Evolutionary conservation across 176 grass and related monocot genomes (phyloP).

Genomic region (Eragrostis curvula): DNA sequence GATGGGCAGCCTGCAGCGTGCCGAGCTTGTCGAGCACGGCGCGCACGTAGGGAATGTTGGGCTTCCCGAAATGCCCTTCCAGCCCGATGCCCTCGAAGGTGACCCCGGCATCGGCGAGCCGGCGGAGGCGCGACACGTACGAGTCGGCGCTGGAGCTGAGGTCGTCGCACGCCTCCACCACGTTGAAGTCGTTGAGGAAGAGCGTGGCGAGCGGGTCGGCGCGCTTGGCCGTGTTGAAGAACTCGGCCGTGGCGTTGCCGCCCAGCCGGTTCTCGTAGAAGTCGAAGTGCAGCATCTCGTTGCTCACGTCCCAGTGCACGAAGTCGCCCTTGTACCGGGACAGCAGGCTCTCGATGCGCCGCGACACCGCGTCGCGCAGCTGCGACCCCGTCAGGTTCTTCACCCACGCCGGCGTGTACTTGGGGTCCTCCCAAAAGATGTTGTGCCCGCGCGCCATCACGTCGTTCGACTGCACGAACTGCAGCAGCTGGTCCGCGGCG

Average conservation of each 20-base stretch:
- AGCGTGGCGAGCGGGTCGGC: conserved; percentile 83
- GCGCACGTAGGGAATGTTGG: conserved; percentile 78
- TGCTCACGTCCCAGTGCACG: conserved; percentile 96
- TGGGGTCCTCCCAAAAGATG: conserved; percentile 96
- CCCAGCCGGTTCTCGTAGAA: conserved; percentile 88
- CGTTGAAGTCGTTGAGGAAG: conserved; percentile 96
- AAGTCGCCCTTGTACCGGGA: conserved; percentile 84
- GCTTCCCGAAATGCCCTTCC: conserved; percentile 73
- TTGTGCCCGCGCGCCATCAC: conserved; percentile 82
- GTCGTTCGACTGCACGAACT: conserved; percentile 60
- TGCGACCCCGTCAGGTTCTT: conserved; percentile 63
- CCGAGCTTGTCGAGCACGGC: conserved; percentile 89
- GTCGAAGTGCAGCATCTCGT: conserved; percentile 94
- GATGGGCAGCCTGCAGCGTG: conserved; percentile 69
- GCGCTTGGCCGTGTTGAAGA: conserved; percentile 71
- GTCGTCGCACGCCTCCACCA: conserved; percentile 84
- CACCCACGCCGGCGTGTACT: conserved; percentile 74
- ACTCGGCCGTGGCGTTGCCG: conserved; percentile 64
- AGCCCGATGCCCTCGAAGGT: conserved; percentile 84
- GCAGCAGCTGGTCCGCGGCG: conserved; percentile 61
- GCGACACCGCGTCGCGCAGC: conserved; percentile 59
- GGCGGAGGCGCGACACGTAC: conserved; percentile 56
- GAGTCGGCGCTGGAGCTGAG: conserved; percentile 75
- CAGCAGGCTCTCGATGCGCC: conserved; percentile 73
- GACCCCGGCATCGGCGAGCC: conserved; percentile 61